These are phyloP conservation scores for Delonix regia DNA, from an alignment of 306 rosid genomes.

Conservation along the genomic window DNA sequence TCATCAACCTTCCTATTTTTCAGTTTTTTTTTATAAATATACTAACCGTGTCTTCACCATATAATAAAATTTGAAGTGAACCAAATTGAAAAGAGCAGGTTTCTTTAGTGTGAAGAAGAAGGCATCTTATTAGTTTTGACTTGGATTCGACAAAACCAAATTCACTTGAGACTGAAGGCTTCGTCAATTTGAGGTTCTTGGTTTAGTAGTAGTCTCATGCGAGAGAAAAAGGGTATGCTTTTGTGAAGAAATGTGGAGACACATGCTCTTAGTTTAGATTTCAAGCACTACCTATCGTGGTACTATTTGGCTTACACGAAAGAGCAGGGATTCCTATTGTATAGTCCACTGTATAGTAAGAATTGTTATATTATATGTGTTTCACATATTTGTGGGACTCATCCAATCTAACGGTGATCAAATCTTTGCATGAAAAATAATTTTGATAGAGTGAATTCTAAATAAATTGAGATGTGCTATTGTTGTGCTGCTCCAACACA, in stretches of 20 bases:
- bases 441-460: no score
- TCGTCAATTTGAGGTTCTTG: constrained; percentile 28
- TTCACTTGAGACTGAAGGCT: constrained; percentile 26
- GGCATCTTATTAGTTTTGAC: constrained; percentile 37
- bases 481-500: no score
- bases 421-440: no score
- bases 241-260: constrained; percentile 38
- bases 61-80: background rate
- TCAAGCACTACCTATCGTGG: constrained; percentile 37
- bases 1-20: no score
- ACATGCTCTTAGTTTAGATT: constrained; percentile 34
- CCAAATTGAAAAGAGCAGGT: background rate
- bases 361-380: no score
- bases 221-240: constrained; percentile 29
- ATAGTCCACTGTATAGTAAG: no score
- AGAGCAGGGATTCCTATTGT: no score
- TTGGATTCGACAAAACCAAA: constrained; percentile 23
- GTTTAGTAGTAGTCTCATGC: constrained; percentile 26
- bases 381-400: no score
- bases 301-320: constrained; percentile 44
- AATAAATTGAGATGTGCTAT: no score
- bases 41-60: no score
- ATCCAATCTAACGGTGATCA: no score
- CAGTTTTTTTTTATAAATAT: no score
- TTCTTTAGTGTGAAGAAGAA: constrained; percentile 32